Base-by-base conservation (phyloP, 805 yeast genomes). In the Candida parachauliodes region DNA sequence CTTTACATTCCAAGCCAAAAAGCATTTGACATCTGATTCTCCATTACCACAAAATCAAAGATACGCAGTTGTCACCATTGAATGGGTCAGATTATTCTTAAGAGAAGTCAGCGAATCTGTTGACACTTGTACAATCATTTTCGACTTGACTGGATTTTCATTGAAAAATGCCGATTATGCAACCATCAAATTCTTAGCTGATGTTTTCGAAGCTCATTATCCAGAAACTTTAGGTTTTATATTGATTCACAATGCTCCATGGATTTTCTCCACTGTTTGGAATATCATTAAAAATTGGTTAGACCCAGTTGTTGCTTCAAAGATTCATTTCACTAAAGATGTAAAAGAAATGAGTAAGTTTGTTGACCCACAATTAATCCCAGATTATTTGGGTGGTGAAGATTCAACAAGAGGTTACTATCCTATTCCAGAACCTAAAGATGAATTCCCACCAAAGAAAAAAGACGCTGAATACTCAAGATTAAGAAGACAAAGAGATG, bases 201-300 rank as follows among this genome's bases (percentile, higher is more conserved):
- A 79, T 38, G 83, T 89, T 43, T 88, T 93, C 60, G 98, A 93
- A 68, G 95, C 95, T 0, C 96, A 91, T 57, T 93, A 91, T 59
- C 98, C 98, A 1, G 98, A 93, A 62, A 82, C 87, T 28, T 72
- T 93, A 43, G 96, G 96, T 12, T 77, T 76, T 39, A 66, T 93
- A 37, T 74, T 88, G 48, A 83, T 93, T 43, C 95, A 88, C 65
- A 84, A 85, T 51, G 97, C 98, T 0, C 98, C 98, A 19, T 88
- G 97, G 98, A 78, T 93, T 38, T 93, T 93, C 66, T 79, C 85
- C 36, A 91, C 96, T 17, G 86, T 91, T 42, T 93, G 98, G 98
- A 83, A 81, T 49, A 77, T 91, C 49, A 79, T 93, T 51, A 88
- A 87, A 60, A 81, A 82, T 50, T 91, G 97, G 98, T 70, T 91